Conservation (phyloP, 2,329 filamentous ascomycete genomes). For the Scedosporium boydii region DNA sequence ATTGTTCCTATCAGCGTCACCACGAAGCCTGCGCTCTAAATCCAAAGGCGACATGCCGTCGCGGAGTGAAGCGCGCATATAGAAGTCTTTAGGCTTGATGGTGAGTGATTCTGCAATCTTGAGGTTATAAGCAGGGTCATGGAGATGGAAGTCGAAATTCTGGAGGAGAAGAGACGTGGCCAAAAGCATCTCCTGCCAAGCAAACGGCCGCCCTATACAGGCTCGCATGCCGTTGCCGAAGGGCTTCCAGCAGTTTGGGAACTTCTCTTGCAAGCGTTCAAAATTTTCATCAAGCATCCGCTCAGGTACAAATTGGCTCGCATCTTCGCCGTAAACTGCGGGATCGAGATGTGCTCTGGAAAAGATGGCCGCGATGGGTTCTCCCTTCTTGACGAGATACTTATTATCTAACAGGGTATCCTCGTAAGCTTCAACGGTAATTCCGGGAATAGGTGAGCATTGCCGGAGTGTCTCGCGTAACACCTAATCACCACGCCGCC, state of each 20-base stretch:
- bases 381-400: constrained; percentile 45
- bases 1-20: constrained; percentile 13
- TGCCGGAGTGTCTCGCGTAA: constrained; percentile 59
- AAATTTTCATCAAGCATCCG: constrained; percentile 64
- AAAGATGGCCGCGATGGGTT: constrained; percentile 40
- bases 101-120: constrained; percentile 47
- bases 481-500: too few relatives aligned
- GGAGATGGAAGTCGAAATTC: constrained; percentile 59
- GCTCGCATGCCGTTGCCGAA: constrained; percentile 64
- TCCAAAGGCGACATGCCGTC: constrained; percentile 34
- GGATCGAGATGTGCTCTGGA: constrained; percentile 51
- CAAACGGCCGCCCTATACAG: constrained; percentile 66
- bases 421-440: constrained; percentile 43
- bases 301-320: constrained; percentile 58
- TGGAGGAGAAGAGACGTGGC: constrained; percentile 56
- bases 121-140: constrained; percentile 51
- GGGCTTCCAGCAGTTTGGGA: constrained; percentile 57
- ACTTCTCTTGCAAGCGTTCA: constrained; percentile 48
- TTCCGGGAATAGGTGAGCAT: constrained; percentile 42
- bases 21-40: constrained; percentile 35
- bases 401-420: constrained; percentile 50
- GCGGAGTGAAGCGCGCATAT: constrained; percentile 48
- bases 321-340: constrained; percentile 54
- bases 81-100: constrained; percentile 54
- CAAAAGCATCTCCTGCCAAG: constrained; percentile 62